Percentiles rank a stretch among this genome's conserved stretches.
Conservation (phyloP, 2,329 filamentous ascomycete species). For the Exophiala sp. region DNA sequence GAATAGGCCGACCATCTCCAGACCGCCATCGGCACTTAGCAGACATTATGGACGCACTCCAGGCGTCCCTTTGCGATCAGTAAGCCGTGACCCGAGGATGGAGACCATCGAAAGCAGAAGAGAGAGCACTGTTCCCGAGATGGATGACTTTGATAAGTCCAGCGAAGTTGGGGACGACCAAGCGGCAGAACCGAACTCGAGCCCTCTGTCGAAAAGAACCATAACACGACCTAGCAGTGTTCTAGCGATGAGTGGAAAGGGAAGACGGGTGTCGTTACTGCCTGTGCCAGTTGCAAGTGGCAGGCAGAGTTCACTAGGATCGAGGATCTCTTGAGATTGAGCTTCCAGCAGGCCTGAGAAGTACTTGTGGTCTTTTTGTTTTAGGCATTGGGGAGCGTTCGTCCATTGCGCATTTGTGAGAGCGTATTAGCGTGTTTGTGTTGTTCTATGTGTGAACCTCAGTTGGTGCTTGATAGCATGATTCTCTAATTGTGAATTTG, state of each 20-base stretch:
- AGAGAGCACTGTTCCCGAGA: constrained; percentile 1
- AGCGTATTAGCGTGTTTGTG: constrained; percentile 16
- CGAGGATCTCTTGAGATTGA: constrained; percentile 15
- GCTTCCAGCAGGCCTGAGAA: constrained; percentile 19
- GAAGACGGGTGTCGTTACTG: constrained; percentile 28
- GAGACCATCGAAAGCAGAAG: constrained; percentile 9
- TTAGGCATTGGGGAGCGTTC: background rate
- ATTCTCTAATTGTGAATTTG: no score
- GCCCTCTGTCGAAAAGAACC: constrained; percentile 27
- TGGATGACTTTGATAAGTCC: constrained; percentile 18
- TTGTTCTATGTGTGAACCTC: background rate
- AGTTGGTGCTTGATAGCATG: no score
- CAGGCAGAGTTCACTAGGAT: constrained; percentile 23
- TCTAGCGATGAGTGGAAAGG: constrained; percentile 26
- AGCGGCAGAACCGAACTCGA: constrained; percentile 25
- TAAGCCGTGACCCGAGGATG: constrained; percentile 8
- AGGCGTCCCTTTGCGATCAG: constrained; percentile 14
- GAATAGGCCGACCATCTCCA: constrained; percentile 18
- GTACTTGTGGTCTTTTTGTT: constrained; percentile 10
- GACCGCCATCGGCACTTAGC: constrained; percentile 24
- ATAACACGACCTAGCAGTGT: constrained; percentile 28
- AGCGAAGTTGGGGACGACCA: constrained; percentile 25
- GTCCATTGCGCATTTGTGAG: background rate
- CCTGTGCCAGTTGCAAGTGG: constrained; percentile 23
- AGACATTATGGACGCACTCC: constrained; percentile 17